These are phyloP conservation scores for Aspergillus persii DNA, from an alignment of 2,329 filamentous ascomycete species.

Conservation along the genomic window DNA sequence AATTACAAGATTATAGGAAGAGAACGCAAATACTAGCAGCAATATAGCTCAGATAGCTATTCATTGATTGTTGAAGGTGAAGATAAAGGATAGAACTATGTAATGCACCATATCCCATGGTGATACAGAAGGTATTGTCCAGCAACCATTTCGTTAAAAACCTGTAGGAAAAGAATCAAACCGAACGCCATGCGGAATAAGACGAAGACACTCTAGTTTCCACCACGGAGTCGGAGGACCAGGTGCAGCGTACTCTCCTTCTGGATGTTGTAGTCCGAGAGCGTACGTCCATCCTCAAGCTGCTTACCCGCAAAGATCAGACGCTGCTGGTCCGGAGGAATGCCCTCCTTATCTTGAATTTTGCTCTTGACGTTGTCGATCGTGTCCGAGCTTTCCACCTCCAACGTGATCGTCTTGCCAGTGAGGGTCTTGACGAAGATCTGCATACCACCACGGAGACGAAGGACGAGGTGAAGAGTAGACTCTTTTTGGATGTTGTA, in stretches of 20 bases:
- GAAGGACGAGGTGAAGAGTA: slow-evolving; percentile 76
- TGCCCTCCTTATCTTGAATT: slow-evolving; percentile 80
- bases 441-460: slow-evolving; percentile 79
- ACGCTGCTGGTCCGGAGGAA: slow-evolving; percentile 68
- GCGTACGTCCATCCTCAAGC: slow-evolving; percentile 51
- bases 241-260: slow-evolving; percentile 65
- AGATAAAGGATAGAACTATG: slow-evolving; percentile 18
- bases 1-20: neutral
- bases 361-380: slow-evolving; percentile 71
- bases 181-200: slow-evolving; percentile 38
- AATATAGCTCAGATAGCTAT: neutral
- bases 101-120: slow-evolving; percentile 17
- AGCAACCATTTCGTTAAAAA: slow-evolving; percentile 20
- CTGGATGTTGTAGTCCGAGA: slow-evolving; percentile 56
- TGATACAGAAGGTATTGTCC: slow-evolving; percentile 23
- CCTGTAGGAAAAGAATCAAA: slow-evolving; percentile 25
- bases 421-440: slow-evolving; percentile 84
- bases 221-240: slow-evolving; percentile 50
- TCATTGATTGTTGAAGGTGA: slow-evolving; percentile 3
- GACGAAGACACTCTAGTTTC: slow-evolving; percentile 29
- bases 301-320: slow-evolving; percentile 71
- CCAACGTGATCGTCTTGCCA: slow-evolving; percentile 67
- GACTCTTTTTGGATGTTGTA: slow-evolving; percentile 98
- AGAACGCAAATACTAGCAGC: neutral
- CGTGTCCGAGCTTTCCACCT: slow-evolving; percentile 66